Evolutionary conservation across 176 grass and related monocot species (phyloP).

Genomic region (Triticum aestivum): DNA sequence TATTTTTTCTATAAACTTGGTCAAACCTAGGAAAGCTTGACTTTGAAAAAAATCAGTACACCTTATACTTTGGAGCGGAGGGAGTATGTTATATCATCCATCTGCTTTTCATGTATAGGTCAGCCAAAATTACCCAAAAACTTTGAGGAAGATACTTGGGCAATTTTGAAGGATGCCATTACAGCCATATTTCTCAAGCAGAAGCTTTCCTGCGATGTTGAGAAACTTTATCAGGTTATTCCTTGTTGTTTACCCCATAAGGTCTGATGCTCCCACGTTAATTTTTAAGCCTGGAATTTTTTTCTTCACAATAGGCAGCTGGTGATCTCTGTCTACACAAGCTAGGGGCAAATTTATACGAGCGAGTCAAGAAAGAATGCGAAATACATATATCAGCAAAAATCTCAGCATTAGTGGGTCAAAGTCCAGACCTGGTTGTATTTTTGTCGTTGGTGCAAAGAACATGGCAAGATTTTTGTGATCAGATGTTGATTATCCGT

Average conservation of each 20-base stretch:
- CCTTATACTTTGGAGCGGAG: background rate
- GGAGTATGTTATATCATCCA: constrained; percentile 20
- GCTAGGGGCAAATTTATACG: constrained; percentile 83
- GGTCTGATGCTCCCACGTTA: constrained; percentile 5
- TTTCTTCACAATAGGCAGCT: constrained; percentile 57
- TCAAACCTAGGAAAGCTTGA: background rate
- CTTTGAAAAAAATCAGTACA: background rate
- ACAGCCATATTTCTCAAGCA: constrained; percentile 96
- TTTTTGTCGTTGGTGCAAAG: constrained; percentile 90
- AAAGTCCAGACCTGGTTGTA: constrained; percentile 95
- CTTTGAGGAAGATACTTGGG: constrained; percentile 96
- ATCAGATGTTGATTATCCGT: constrained; percentile 99
- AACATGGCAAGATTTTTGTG: constrained; percentile 99
- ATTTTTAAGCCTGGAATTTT: constrained; percentile 26
- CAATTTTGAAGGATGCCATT: constrained; percentile 86
- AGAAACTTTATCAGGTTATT: constrained; percentile 96
- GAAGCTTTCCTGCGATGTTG: constrained; percentile 77
- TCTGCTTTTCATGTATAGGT: constrained; percentile 52
- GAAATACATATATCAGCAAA: constrained; percentile 87
- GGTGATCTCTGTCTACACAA: constrained; percentile 89
- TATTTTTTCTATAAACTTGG: background rate
- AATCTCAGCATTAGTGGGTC: constrained; percentile 78
- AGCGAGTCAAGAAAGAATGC: constrained; percentile 86
- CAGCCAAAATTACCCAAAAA: constrained; percentile 85
- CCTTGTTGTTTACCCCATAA: constrained; percentile 18